Evolutionary conservation across 495 filamentous ascomycete genomes (phyloP).

Genomic region (Penicillium nucicola): DNA sequence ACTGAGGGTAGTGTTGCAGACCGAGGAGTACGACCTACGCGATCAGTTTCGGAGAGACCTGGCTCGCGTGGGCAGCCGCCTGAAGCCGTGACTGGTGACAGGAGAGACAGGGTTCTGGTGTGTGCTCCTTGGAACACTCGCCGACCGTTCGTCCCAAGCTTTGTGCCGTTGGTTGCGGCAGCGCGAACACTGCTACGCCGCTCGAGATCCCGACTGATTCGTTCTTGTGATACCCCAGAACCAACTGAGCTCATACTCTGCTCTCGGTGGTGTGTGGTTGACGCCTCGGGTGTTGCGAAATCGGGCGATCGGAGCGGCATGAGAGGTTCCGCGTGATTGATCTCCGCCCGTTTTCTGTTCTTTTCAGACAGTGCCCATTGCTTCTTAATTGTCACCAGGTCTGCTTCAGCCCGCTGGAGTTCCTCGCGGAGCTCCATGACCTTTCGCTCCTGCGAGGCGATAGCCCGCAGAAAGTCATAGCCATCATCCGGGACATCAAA

Average conservation of each 20-base stretch:
- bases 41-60: slow-evolving; percentile 21
- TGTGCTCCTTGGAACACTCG: slow-evolving; percentile 74
- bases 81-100: slow-evolving; percentile 58
- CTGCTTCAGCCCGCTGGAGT: slow-evolving; percentile 71
- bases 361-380: slow-evolving; percentile 79
- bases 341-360: slow-evolving; percentile 69
- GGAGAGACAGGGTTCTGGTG: slow-evolving; percentile 74
- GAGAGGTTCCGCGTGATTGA: slow-evolving; percentile 53
- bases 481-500: slow-evolving; percentile 52
- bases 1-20: slow-evolving; percentile 47
- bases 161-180: slow-evolving; percentile 28
- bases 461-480: slow-evolving; percentile 76
- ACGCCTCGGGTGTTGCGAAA: slow-evolving; percentile 14
- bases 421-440: slow-evolving; percentile 92
- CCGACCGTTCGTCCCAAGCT: slow-evolving; percentile 45
- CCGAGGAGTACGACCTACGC: slow-evolving; percentile 39
- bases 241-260: slow-evolving; percentile 31
- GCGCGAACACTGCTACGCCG: slow-evolving; percentile 44
- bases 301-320: slow-evolving; percentile 51
- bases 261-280: slow-evolving; percentile 24
- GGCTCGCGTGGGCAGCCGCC: slow-evolving; percentile 2
- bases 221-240: slow-evolving; percentile 29
- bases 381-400: slow-evolving; percentile 73
- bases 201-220: slow-evolving; percentile 48
- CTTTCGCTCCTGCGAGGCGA: slow-evolving; percentile 89